Base-by-base conservation (phyloP, 257 asterid genomes). In the Ocimum tenuiflorum region DNA sequence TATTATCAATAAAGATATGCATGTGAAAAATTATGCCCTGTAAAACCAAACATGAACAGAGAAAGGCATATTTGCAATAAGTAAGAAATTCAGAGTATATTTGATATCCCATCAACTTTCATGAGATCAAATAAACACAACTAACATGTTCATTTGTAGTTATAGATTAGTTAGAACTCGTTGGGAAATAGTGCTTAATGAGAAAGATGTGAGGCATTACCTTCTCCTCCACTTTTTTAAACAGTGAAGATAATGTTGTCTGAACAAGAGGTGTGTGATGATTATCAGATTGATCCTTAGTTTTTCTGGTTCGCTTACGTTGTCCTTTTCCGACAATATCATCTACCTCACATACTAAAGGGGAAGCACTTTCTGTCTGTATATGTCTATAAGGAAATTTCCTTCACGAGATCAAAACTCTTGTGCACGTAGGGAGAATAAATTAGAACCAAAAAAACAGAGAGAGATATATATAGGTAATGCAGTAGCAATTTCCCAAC, bases 211-310 rank as follows among this genome's bases (percentile, higher is more conserved):
- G 76, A 64, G 70, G 45, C 43, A 29, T 31, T 74, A 87, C 96
- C 88, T 85, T 85, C 65, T 85, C 88, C 76, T 74, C 97, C 53
- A 66, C 95, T 79, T 83, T 90, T 85, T 90, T 87, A 54, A 90
- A 88, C 75, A 90, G 36, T n/a, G 92, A 78, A 62, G 95, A 82
- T 75, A 87, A 68, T 59, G 95, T 82, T 60, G 88, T 73, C 73
- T 90, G 97, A 68, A 90, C 86, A 74, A 90, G 85, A 73, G 88
- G 77, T 58, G 65, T 73, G 41, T 31, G 77, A 60, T 58, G 75
- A 64, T 71, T 74, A 51, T 64, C 68, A 65, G 82, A 59, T 67
- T 43, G 65, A 67, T 72, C 86, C 77, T 79, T 73, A 20, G 76
- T 61, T 69, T 71, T 77, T 60, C 75, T 76, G 68, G 77, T 68